Evolutionary conservation across 345 rosid genomes (phyloP), one percentile per base, ranked within the genome.

Genomic region (Excoecaria cochinchinensis): DNA sequence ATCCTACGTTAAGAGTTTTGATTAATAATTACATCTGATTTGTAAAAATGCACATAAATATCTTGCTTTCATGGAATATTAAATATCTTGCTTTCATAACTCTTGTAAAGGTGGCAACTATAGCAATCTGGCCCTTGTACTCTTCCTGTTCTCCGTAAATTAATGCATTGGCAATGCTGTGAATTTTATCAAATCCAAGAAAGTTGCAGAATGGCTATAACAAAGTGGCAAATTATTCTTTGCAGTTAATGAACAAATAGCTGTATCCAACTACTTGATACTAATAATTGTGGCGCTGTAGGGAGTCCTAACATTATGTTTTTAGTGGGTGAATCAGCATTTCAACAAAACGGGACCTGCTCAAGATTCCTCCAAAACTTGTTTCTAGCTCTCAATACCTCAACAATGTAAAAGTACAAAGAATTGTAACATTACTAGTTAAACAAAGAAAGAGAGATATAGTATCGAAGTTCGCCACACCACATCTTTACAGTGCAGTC

Each of bases 401-500:
- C 22, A 19, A 40, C 40, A 52, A 1, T 21, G 12, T 55, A 52
- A 19, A 5, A 7, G 53, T 15, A 17, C 64, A 36, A 24, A 25
- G 22, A n/a, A 42, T 17, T 38, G 17, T 19, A 3, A 36, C 25
- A 4, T 17, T 31, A 50, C 19, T 36, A 14, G 36, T 42, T 6
- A n/a, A 4, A 10, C 12, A 47, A 19, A 51, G 61, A 58, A 42
- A 14, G n/a, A 12, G 0, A 24, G 15, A 55, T 17, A 46, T 53
- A 53, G 47, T 56, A 38, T 14, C 66, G 50, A 74, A 40, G 38
- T 7, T 58, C 31, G 31, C 31, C 31, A 31, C 31, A 31, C 31
- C 31, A 51, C 22, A 38, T 57, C 64, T 76, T 88, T 80, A 86
- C 77, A 76, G 82, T 44, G 83, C 89, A 5, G 85, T 72, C 63